Percentiles rank a stretch among this genome's conserved stretches.
Evolutionary conservation across 108 stramenopile genomes (phyloP).

Genomic region (Schizochytrium sp.): DNA sequence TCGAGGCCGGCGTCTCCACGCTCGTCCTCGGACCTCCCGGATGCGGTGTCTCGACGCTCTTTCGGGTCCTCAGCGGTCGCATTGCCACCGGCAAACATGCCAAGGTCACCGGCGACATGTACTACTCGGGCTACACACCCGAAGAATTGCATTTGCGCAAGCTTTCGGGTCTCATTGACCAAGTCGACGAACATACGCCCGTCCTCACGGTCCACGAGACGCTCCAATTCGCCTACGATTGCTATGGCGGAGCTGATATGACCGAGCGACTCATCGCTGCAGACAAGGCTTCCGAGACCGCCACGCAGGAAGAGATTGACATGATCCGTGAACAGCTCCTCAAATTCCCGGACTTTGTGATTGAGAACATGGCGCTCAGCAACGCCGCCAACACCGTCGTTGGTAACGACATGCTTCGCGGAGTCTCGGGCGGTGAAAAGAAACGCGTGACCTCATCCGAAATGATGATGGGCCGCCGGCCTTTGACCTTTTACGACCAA

Average conservation of each 20-base stretch:
- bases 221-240: neutral
- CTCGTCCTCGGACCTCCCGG: neutral
- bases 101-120: neutral
- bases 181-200: neutral
- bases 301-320: neutral
- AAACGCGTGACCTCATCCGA: slow-evolving; percentile 75
- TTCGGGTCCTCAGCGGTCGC: neutral
- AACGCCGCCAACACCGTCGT: slow-evolving; percentile 42
- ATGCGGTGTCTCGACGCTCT: neutral
- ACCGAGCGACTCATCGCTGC: neutral
- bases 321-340: neutral
- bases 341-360: slow-evolving; percentile 37
- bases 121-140: neutral
- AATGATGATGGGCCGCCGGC: slow-evolving; percentile 46
- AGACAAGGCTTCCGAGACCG: neutral
- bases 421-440: slow-evolving; percentile 74
- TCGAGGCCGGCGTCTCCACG: neutral
- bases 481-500: slow-evolving; percentile 51
- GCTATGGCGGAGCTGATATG: neutral
- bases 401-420: slow-evolving; percentile 58
- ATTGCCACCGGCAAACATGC: neutral
- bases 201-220: slow-evolving; percentile 18
- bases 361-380: slow-evolving; percentile 43
- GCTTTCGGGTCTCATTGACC: neutral
- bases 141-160: neutral